Percentiles rank a stretch among this genome's conserved stretches.
phyloP scores from a whole-genome alignment of 1,284 basidiomycete species.

The Ceratorhiza oryzae-sativae region DNA sequence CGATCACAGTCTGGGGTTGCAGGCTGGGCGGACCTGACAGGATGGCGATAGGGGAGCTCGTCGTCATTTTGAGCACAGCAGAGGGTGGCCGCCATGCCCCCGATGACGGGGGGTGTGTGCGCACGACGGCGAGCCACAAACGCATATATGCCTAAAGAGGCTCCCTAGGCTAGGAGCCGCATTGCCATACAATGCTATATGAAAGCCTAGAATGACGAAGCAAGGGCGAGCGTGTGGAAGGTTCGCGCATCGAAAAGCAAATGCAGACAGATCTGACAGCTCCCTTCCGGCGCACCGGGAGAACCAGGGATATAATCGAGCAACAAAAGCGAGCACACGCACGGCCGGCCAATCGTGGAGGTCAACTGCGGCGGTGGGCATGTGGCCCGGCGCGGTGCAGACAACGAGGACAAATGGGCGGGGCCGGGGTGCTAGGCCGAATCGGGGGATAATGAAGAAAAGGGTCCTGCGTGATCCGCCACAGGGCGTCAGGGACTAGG shows the following conservation, averaged over 20 bases:
- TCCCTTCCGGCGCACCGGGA: not conserved
- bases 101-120: too few species aligned
- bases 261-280: conserved; percentile 13
- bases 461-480: not conserved
- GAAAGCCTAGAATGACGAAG: not conserved
- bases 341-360: not conserved
- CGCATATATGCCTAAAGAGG: not conserved
- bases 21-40: not conserved
- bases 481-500: conserved; percentile 9
- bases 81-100: too few species aligned
- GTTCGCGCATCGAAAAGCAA: conserved; percentile 6
- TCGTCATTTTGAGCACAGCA: too few species aligned
- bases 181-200: not conserved
- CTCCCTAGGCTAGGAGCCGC: not conserved
- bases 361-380: not conserved
- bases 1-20: not conserved
- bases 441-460: conserved; percentile 20
- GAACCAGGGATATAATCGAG: not conserved
- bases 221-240: not conserved
- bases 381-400: not conserved
- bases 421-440: not conserved
- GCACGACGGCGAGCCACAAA: not conserved
- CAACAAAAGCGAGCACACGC: not conserved
- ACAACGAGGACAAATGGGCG: not conserved
- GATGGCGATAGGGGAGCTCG: too few species aligned